These are phyloP conservation scores for Nicotiana tabacum DNA, from an alignment of 257 asterid species.

Conservation along the genomic window DNA sequence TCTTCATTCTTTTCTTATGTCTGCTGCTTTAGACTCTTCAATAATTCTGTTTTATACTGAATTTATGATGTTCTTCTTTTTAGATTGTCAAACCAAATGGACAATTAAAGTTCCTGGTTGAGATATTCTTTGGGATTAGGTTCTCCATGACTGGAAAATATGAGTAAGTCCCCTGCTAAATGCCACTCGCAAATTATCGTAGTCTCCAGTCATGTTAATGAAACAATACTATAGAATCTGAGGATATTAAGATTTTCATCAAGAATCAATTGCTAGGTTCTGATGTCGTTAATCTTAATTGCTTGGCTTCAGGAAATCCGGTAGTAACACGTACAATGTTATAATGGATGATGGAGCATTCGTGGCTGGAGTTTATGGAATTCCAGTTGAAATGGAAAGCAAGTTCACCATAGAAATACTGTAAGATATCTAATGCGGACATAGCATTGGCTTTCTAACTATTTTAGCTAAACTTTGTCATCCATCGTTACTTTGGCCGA, in stretches of 20 bases:
- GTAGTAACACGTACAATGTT: slow-evolving; percentile 47
- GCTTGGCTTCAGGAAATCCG: slow-evolving; percentile 44
- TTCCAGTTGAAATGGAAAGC: slow-evolving; percentile 76
- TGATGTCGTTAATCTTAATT: not conserved
- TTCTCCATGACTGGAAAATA: slow-evolving; percentile 87
- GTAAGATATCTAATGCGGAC: slow-evolving; percentile 38
- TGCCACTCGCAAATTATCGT: not conserved
- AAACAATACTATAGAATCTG: not conserved
- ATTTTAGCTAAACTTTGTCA: not conserved
- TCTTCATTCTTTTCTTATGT: not conserved
- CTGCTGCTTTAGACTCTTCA: not conserved
- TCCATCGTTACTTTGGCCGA: not conserved
- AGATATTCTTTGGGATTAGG: slow-evolving; percentile 56
- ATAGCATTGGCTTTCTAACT: not conserved
- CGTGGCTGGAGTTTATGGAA: slow-evolving; percentile 72
- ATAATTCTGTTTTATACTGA: not conserved
- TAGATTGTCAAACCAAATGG: slow-evolving; percentile 71
- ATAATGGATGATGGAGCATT: slow-evolving; percentile 94
- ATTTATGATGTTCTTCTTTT: not conserved
- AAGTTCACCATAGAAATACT: slow-evolving; percentile 53
- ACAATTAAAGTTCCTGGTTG: slow-evolving; percentile 64
- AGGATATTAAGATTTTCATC: no score
- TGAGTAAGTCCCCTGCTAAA: slow-evolving; percentile 37
- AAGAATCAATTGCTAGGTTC: no score
- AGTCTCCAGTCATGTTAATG: not conserved